Evolutionary conservation across 2,329 filamentous ascomycete genomes (phyloP), one percentile per base, ranked within the genome.

Genomic region (Aspergillus persii): DNA sequence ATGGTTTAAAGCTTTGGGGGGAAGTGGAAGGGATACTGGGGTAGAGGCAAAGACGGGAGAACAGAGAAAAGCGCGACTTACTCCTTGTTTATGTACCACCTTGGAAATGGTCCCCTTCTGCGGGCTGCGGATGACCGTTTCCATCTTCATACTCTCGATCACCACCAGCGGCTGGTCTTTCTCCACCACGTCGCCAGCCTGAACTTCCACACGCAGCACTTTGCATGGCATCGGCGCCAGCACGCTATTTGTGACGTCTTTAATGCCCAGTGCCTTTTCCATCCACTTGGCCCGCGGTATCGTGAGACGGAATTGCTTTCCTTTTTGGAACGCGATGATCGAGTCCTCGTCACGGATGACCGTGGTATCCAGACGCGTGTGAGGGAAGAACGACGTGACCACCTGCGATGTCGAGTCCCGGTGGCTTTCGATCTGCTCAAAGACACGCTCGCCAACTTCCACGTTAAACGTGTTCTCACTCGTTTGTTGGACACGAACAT

Each of bases 161-260:
- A 98, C 92, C 11, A 98, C 91, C 59, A 99, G 79, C 6, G 92
- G 87, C 58, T 94, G 87, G 50, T 94, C 93, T 79, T 94, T 96
- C 72, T 87, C 87, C 15, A 99, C 95, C 50, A 77, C 78, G 63
- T 96, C 86, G 0, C 95, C 95, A 67, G 92, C 92, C 30, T 83
- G 78, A 0, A 97, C 92, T 75, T 96, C 91, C 51, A 97, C 95
- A 65, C 91, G 87, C 62, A 99, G 79, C 29, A 99, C 89, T 79
- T 98, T 98, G 78, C 95, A 98, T 1, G 95, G 95, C 95, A 99
- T 99, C 0, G 95, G 95, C 26, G 95, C 92, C 27, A 91, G 83
- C 1, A 98, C 92, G 55, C 89, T 95, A 60, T 94, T 93, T 6
- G 87, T 83, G 0, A 84, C 84, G 70, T 96, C 91, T 73, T 91